A percentile compares a stretch with the other conserved stretches of the same genome.
Conservation (phyloP, 805 yeast genomes). For the Ogataea parapolymorpha region DNA sequence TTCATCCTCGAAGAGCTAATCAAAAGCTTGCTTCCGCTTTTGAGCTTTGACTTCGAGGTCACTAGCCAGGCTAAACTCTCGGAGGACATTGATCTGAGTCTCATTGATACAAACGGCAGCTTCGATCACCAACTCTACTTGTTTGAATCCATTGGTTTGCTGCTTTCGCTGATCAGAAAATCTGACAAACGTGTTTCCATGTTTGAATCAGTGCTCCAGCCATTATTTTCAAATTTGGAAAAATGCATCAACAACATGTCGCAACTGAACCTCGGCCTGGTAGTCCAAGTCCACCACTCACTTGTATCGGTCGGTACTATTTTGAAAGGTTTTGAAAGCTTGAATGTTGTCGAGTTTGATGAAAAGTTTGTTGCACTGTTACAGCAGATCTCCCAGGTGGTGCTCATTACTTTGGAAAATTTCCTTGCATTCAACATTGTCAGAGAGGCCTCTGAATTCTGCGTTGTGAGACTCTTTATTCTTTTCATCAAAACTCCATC, state of each 20-base stretch:
- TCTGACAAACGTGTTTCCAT: constrained; percentile 41
- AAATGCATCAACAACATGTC: constrained; percentile 46
- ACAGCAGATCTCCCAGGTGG: constrained; percentile 62
- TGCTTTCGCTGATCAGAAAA: constrained; percentile 55
- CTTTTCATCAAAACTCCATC: constrained; percentile 48
- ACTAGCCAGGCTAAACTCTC: constrained; percentile 22
- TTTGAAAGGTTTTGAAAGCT: constrained; percentile 72
- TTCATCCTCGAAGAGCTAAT: constrained; percentile 54
- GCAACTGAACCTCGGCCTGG: constrained; percentile 39
- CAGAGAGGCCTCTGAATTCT: constrained; percentile 82
- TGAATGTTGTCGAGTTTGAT: constrained; percentile 30
- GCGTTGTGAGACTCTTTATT: constrained; percentile 84
- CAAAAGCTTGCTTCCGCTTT: constrained; percentile 55
- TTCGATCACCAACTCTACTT: constrained; percentile 79
- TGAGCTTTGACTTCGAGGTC: constrained; percentile 58
- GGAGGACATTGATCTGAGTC: constrained; percentile 33
- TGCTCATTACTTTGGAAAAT: constrained; percentile 76
- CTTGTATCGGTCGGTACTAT: constrained; percentile 87
- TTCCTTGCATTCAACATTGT: constrained; percentile 63
- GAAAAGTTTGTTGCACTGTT: constrained; percentile 30
- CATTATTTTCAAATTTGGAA: constrained; percentile 71
- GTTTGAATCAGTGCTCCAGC: constrained; percentile 66
- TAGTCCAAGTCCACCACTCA: constrained; percentile 80
- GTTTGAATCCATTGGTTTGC: constrained; percentile 81
- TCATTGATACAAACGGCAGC: constrained; percentile 52